Evolutionary conservation across 352 stramenopile genomes (phyloP), one percentile per base, ranked within the genome.

Genomic region (Hyaloperonospora arabidopsidis): DNA sequence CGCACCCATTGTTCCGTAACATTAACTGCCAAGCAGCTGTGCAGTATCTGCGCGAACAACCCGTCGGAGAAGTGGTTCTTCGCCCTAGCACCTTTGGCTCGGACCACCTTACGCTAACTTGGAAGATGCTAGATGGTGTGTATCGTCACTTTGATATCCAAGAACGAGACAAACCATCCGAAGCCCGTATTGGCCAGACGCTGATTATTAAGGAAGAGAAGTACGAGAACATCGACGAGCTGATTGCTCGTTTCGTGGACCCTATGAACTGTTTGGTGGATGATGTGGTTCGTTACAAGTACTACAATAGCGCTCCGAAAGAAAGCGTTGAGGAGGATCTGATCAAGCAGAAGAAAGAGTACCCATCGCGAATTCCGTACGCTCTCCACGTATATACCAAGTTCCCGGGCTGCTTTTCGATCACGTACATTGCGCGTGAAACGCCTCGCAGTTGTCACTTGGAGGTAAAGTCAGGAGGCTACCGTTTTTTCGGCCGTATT

Each of bases 91-190:
- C 82, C 6, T 49, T 92, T 41, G 83, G 83, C 13, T 78, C 81
- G 1, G 82, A 95, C 45, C 85, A 95, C 45, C 67, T 95, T 10
- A 95, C 81, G 17, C 62, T 95, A 35, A 92, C 85, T 18, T 95
- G 85, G 85, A 95, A 95, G 49, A 89, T 93, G 70, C 52, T 92
- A 23, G 79, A 92, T 17, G 73, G 79, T 25, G 84, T 93, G 13
- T 95, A 92, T 52, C 81, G 83, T 43, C 85, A 95, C 50, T 93
- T 93, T 35, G 85, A 95, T 57, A 84, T 95, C 29, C 61, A 86
- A 43, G 85, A 95, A 67, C 85, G 86, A 65, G 68, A 95, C 61
- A 95, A 95, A 47, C 83, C 83, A 6, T 89, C 79, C 0, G 83
- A 95, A 56, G 79, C 82, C 40, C 81, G 85, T 12, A 70, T 95